Evolutionary conservation across 345 rosid species (phyloP), one percentile per base, ranked within the genome.

Genomic region (Aethionema arabicum): DNA sequence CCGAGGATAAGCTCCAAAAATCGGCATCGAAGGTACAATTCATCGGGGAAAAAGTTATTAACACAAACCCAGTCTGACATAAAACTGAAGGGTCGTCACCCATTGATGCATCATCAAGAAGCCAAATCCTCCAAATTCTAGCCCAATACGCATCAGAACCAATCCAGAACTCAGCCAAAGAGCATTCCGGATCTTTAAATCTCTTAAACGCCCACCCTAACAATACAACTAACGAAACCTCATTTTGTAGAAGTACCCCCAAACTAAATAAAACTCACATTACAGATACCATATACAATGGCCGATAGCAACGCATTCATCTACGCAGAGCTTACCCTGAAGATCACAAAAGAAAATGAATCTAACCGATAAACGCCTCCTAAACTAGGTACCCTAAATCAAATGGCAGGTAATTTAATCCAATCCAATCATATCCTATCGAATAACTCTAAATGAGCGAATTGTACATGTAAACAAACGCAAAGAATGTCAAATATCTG

Each of bases 21-120:
- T 33, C 59, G 40, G 47, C 69, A 70, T 52, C 7, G 56, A 63
- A 33, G 14, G 74, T 63, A 63, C 59, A 35, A 51, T 39, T 11
- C 56, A 47, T 29, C 14, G 13, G 5, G 8, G 9, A 6, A 37
- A 14, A 42, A 43, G 31, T 4, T 4, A 2, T 1, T 8, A 11
- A 50, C 5, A 37, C 0, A 30, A 21, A 10, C 5, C 21, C 60
- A 3, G 6, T 11, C 14, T 12, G 14, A 11, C 5, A n/a, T 13
- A 11, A 39, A 14, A 56, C 6, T 38, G 35, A 42, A 54, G 53
- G 54, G 40, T 21, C 37, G n/a, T 44, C 21, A 32, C 14, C 12
- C 69, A 21, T 15, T 52, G 59, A 43, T 43, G 13, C 33, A 5
- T 52, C 42, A 32, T 48, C 8, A 13, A n/a, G 56, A 57, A 38